A percentile compares a stretch with the other conserved stretches of the same genome.
Evolutionary conservation across 2,329 filamentous ascomycete genomes (phyloP).

Genomic region (Lasiodiplodia sp.): DNA sequence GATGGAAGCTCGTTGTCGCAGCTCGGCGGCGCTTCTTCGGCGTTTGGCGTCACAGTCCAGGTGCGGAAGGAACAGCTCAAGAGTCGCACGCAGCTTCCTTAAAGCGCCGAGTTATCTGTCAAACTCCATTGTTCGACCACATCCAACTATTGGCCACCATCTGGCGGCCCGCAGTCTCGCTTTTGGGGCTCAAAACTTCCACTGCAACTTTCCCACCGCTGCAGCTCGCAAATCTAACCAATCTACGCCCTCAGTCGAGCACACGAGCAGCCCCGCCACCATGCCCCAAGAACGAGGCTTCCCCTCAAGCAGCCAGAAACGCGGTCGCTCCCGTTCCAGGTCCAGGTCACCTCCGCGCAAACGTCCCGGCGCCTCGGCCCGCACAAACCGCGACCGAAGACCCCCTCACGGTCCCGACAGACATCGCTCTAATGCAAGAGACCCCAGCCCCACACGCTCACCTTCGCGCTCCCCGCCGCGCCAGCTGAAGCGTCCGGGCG

Average conservation of each 20-base stretch:
- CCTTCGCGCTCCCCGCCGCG: conserved; percentile 58
- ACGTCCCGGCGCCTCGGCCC: conserved; percentile 44
- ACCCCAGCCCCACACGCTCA: conserved; percentile 33
- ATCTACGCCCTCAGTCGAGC: not conserved
- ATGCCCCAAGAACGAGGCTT: conserved; percentile 30
- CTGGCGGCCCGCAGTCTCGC: not conserved
- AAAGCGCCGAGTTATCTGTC: not conserved
- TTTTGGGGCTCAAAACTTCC: no score
- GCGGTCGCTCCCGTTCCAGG: conserved; percentile 38
- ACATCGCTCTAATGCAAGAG: not conserved
- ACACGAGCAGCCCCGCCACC: not conserved
- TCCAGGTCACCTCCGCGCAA: conserved; percentile 46
- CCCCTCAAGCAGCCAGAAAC: conserved; percentile 22
- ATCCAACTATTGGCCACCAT: not conserved
- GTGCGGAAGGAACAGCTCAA: conserved; percentile 17
- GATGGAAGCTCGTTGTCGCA: conserved; percentile 18
- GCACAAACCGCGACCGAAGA: conserved; percentile 19
- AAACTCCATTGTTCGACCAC: not conserved
- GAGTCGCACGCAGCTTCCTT: conserved; percentile 17
- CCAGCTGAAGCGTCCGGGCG: conserved; percentile 68
- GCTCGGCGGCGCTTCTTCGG: conserved; percentile 20
- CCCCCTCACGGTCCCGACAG: conserved; percentile 9
- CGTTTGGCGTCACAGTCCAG: conserved; percentile 25
- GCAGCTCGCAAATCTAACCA: not conserved
- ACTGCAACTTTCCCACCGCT: not conserved